Base-by-base conservation (phyloP, 805 yeast species). In the Saccharomycopsis schoenii region DNA sequence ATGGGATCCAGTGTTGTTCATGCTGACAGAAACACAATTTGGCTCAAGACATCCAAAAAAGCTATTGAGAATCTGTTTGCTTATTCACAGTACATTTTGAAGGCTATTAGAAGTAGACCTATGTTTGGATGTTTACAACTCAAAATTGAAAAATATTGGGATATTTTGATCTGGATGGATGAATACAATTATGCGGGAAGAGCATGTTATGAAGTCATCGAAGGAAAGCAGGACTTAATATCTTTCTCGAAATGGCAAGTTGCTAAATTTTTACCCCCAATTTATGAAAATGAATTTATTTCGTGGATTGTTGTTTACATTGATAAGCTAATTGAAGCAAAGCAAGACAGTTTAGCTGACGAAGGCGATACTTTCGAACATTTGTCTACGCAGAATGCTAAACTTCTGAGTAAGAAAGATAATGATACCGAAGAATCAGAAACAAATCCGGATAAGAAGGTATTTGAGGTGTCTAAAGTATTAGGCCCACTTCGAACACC, bases 131-230 rank as follows among this genome's bases (percentile, higher is more conserved):
- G 84, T 70, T 74, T 94, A 66, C 97, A 92, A 66, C 73, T 94
- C 65, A 74, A 76, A 21, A 85, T 93, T 51, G 79, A 77, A 12
- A 84, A 83, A 67, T 91, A 89, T 69, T 94, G 99, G 99, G 97
- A 94, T 70, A 68, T 86, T n/a, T 74, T 94, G 65, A 74, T 94
- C 1, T 96, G 97, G 98, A 88, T 93, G 96, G 97, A 94, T 70
- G 85, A 86, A 66, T 83, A 82, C 67, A 94, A 94, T 69, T 91
- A 79, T 71, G 88, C 96, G 52, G 99, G 99, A 6, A 71, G 81
- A 57, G 79, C 80, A 0, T 76, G 81, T 65, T 61, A 69, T 14
- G 72, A 72, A 60, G 72, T 77, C 17, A 65, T 72, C 21, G 77
- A 73, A 10, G 65, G 64, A 11, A 76, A 73, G 21, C 80, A 77